Percentiles rank a stretch among this genome's conserved stretches.
phyloP scores from a whole-genome alignment of 1,284 basidiomycete genomes.

The Ceratobasidium sp. region DNA sequence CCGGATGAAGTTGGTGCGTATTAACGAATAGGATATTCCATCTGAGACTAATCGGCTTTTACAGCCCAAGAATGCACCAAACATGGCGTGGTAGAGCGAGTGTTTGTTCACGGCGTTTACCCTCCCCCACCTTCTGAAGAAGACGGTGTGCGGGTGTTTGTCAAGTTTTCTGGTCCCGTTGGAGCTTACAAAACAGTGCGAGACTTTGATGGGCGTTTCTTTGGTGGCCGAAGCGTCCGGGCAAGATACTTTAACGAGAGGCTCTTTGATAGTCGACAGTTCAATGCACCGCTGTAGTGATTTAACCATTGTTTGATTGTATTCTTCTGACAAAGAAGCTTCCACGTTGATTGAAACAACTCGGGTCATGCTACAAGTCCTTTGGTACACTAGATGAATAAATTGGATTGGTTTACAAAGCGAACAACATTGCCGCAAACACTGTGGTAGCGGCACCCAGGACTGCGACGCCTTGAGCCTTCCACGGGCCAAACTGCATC shows the following conservation, averaged over 20 bases:
- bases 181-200: slow-evolving; percentile 94
- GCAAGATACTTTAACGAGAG: slow-evolving; percentile 83
- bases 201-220: slow-evolving; percentile 89
- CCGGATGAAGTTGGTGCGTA: slow-evolving; percentile 82
- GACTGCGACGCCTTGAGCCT: slow-evolving; percentile 10
- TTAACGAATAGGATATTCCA: slow-evolving; percentile 32
- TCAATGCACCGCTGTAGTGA: slow-evolving; percentile 38
- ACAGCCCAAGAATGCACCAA: slow-evolving; percentile 84
- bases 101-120: slow-evolving; percentile 79
- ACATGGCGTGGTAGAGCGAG: slow-evolving; percentile 88
- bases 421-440: slow-evolving; percentile 30
- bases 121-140: slow-evolving; percentile 66
- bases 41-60: slow-evolving; percentile 12
- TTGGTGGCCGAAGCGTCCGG: slow-evolving; percentile 83
- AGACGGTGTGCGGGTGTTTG: slow-evolving; percentile 82
- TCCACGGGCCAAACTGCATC: not conserved
- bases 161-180: slow-evolving; percentile 84
- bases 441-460: not conserved
- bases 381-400: not conserved
- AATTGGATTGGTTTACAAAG: not conserved
- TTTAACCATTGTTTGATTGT: not conserved
- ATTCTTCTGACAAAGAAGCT: not conserved
- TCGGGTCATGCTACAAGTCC: not conserved
- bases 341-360: no score
- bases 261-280: slow-evolving; percentile 52